phyloP scores from a whole-genome alignment of 106 monocot genomes.

The Apostasia ramifera region DNA sequence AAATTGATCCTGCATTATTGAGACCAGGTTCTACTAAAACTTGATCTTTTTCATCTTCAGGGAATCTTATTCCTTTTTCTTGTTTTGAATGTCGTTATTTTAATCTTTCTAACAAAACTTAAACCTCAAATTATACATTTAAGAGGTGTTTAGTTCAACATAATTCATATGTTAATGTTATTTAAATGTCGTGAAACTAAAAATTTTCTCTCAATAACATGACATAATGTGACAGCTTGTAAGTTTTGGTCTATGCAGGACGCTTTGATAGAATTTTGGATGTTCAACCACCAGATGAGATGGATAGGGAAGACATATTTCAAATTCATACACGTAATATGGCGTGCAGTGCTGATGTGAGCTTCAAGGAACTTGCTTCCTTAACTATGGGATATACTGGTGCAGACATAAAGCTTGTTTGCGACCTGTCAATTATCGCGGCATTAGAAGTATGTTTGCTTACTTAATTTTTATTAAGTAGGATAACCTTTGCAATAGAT shows the following conservation, averaged over 20 bases:
- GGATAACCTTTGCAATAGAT: no score
- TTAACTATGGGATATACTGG: slow-evolving; percentile 91
- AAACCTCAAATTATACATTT: no score
- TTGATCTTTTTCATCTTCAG: background rate
- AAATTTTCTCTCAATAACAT: no score
- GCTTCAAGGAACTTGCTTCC: slow-evolving; percentile 43
- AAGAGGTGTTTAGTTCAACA: no score
- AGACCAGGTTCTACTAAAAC: slow-evolving; percentile 60
- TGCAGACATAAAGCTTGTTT: slow-evolving; percentile 86
- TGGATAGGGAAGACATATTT: slow-evolving; percentile 78
- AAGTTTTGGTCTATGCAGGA: slow-evolving; percentile 34
- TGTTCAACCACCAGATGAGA: slow-evolving; percentile 75
- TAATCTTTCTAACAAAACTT: no score
- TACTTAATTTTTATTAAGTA: background rate
- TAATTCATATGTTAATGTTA: no score
- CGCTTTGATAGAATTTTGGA: slow-evolving; percentile 85
- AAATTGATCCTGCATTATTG: slow-evolving; percentile 87
- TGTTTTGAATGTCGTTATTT: background rate
- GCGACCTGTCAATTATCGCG: slow-evolving; percentile 61
- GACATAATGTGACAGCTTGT: background rate
- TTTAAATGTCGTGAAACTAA: no score
- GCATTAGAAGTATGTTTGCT: slow-evolving; percentile 53
- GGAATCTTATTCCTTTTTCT: background rate
- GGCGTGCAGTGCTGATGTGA: slow-evolving; percentile 56
- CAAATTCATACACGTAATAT: slow-evolving; percentile 54